A percentile compares a stretch with the other conserved stretches of the same genome.
These are phyloP conservation scores for Hypoxylon sp. DNA, from an alignment of 2,329 filamentous ascomycete genomes.

Conservation along the genomic window DNA sequence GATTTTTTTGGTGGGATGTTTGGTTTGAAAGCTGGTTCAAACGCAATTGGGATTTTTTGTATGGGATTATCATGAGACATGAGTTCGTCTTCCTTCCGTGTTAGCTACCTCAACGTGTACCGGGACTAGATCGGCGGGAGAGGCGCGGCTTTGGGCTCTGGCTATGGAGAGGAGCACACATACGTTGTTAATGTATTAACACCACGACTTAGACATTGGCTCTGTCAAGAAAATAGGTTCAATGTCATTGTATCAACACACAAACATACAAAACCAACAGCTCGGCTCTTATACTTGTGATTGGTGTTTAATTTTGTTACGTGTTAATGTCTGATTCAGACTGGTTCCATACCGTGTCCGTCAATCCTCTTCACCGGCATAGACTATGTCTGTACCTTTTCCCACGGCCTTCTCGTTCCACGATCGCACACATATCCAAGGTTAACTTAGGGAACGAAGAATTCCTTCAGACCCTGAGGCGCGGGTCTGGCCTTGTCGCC, in stretches of 20 bases:
- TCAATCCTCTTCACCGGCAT: not conserved
- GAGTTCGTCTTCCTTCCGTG: constrained; percentile 41
- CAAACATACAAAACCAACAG: not conserved
- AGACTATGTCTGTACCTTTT: not conserved
- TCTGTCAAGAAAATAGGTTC: constrained; percentile 30
- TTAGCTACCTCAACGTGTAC: constrained; percentile 25
- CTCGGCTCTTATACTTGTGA: constrained; percentile 21
- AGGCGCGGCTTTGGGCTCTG: not conserved
- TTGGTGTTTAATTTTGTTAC: not conserved
- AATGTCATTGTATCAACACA: constrained; percentile 39
- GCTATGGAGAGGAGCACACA: constrained; percentile 24
- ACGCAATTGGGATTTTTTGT: constrained; percentile 14
- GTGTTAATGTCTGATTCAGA: not conserved
- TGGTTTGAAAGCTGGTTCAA: constrained; percentile 13
- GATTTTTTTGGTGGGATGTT: constrained; percentile 15
- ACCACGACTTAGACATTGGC: constrained; percentile 30
- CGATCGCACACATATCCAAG: not conserved
- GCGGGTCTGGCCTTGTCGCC: constrained; percentile 54
- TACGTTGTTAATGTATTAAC: constrained; percentile 37
- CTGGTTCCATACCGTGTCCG: not conserved
- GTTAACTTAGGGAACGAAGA: constrained; percentile 23
- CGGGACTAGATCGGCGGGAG: constrained; percentile 24
- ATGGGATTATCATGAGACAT: constrained; percentile 35
- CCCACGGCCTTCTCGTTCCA: too few relatives aligned
- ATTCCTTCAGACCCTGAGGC: constrained; percentile 46